Evolutionary conservation across 1,284 basidiomycete species (phyloP).

Genomic region (Testicularia cyperi): DNA sequence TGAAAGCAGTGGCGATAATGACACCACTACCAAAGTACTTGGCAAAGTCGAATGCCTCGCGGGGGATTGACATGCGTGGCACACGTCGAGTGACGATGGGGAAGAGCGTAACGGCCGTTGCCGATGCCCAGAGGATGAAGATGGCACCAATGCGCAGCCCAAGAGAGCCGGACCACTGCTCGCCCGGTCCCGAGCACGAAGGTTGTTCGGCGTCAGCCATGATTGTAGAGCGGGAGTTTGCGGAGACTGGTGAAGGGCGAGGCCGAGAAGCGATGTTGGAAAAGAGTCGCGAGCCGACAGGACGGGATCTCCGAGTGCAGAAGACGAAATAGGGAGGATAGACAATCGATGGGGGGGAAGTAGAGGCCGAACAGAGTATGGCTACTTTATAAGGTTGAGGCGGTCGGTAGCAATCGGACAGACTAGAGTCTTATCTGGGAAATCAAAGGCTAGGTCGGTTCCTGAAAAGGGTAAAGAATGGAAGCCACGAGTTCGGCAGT

Average conservation of each 20-base stretch:
- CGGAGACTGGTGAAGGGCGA: not conserved
- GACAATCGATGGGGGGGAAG: too few relatives aligned
- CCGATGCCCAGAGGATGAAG: slow-evolving; percentile 75
- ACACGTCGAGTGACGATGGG: slow-evolving; percentile 74
- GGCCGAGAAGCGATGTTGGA: not conserved
- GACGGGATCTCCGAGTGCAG: too few relatives aligned
- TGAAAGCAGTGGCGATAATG: slow-evolving; percentile 73
- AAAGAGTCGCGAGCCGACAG: too few relatives aligned
- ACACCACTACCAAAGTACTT: slow-evolving; percentile 84
- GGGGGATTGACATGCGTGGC: slow-evolving; percentile 53
- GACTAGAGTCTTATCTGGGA: too few relatives aligned
- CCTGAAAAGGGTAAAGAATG: too few relatives aligned
- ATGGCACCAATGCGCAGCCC: slow-evolving; percentile 70
- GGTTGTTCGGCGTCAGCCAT: slow-evolving; percentile 17
- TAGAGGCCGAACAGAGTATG: too few relatives aligned
- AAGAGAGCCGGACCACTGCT: slow-evolving; percentile 20
- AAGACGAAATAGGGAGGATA: too few relatives aligned
- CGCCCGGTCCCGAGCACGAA: slow-evolving; percentile 27
- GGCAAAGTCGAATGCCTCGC: slow-evolving; percentile 66
- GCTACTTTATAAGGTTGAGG: too few relatives aligned
- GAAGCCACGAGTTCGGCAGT: too few relatives aligned
- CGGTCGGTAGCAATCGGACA: too few relatives aligned
- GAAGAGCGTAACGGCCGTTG: slow-evolving; percentile 71
- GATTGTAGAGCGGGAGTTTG: not conserved
- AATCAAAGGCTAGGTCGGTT: too few relatives aligned